A percentile compares a stretch with the other conserved stretches of the same genome.
Evolutionary conservation across 1,284 basidiomycete species (phyloP).

Genomic region (Apiotrichum domesticum): DNA sequence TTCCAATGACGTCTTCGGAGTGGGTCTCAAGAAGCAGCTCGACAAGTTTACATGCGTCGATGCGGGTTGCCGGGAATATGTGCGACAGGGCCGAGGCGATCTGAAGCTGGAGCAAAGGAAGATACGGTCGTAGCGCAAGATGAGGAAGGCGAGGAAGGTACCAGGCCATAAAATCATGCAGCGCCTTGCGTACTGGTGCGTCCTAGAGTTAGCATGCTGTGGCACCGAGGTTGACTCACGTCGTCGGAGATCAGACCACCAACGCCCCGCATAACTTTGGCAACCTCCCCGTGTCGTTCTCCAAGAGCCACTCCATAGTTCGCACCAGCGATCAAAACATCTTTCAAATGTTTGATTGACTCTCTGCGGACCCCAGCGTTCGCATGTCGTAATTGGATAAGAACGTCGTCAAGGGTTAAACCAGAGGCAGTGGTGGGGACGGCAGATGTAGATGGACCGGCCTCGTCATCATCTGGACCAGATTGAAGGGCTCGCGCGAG

Average conservation of each 20-base stretch:
- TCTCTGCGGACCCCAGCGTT: slow-evolving; percentile 70
- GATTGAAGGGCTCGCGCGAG: slow-evolving; percentile 30
- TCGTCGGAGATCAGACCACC: slow-evolving; percentile 74
- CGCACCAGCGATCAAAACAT: slow-evolving; percentile 66
- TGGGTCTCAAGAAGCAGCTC: slow-evolving; percentile 69
- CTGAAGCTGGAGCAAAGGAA: slow-evolving; percentile 70
- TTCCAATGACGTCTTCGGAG: slow-evolving; percentile 61
- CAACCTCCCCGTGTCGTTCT: slow-evolving; percentile 50
- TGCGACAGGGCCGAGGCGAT: slow-evolving; percentile 86
- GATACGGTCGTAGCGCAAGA: slow-evolving; percentile 60
- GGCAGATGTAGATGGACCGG: slow-evolving; percentile 48
- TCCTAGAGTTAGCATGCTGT: slow-evolving; percentile 36
- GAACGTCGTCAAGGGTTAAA: slow-evolving; percentile 70
- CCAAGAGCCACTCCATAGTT: slow-evolving; percentile 51
- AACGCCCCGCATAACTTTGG: slow-evolving; percentile 61
- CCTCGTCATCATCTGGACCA: slow-evolving; percentile 46
- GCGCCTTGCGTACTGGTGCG: slow-evolving; percentile 47
- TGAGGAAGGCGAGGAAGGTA: slow-evolving; percentile 60
- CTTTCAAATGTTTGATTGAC: slow-evolving; percentile 71
- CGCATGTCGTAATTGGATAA: slow-evolving; percentile 77
- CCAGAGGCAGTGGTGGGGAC: slow-evolving; percentile 69
- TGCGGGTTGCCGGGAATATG: slow-evolving; percentile 86
- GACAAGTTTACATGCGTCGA: slow-evolving; percentile 80
- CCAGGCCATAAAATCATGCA: slow-evolving; percentile 56
- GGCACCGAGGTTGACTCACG: slow-evolving; percentile 47